Conservation (phyloP, 495 filamentous ascomycete genomes). For the Penicillium robsamsonii region DNA sequence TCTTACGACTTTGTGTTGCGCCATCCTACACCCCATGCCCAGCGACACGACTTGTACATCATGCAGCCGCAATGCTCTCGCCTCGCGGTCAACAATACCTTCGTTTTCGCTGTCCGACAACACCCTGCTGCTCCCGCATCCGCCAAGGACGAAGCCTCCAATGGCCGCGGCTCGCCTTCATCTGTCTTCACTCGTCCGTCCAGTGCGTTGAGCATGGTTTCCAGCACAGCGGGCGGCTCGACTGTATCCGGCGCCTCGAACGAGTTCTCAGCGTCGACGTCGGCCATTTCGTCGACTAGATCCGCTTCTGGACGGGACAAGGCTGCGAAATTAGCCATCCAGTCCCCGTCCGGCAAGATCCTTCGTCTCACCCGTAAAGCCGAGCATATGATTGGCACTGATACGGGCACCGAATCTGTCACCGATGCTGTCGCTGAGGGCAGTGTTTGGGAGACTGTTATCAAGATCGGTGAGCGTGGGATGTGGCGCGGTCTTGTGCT, state of each 20-base stretch:
- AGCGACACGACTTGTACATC: slow-evolving; percentile 94
- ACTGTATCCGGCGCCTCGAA: slow-evolving; percentile 42
- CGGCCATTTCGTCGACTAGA: slow-evolving; percentile 55
- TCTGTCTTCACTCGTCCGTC: slow-evolving; percentile 68
- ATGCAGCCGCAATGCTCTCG: slow-evolving; percentile 87
- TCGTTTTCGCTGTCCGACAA: slow-evolving; percentile 93
- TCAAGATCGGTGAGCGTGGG: slow-evolving; percentile 91
- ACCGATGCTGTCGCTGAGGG: slow-evolving; percentile 65
- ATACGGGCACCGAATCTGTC: slow-evolving; percentile 40
- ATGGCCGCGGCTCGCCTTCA: slow-evolving; percentile 54
- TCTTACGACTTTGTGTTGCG: slow-evolving; percentile 89
- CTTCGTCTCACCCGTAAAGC: slow-evolving; percentile 84
- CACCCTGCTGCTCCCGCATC: slow-evolving; percentile 66
- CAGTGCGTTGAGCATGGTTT: slow-evolving; percentile 78
- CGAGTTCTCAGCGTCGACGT: slow-evolving; percentile 48
- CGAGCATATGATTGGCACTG: slow-evolving; percentile 58
- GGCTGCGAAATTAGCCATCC: slow-evolving; percentile 92
- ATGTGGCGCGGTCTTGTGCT: slow-evolving; percentile 91
- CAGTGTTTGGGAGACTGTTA: slow-evolving; percentile 94
- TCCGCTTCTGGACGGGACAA: slow-evolving; percentile 60
- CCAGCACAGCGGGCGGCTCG: slow-evolving; percentile 44
- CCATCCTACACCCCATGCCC: slow-evolving; percentile 94
- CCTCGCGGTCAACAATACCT: slow-evolving; percentile 91
- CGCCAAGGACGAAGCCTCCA: slow-evolving; percentile 45
- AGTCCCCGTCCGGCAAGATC: slow-evolving; percentile 94